Base-by-base conservation (phyloP, 192 early-diverging fungal genomes). In the Coemansia sp. region DNA sequence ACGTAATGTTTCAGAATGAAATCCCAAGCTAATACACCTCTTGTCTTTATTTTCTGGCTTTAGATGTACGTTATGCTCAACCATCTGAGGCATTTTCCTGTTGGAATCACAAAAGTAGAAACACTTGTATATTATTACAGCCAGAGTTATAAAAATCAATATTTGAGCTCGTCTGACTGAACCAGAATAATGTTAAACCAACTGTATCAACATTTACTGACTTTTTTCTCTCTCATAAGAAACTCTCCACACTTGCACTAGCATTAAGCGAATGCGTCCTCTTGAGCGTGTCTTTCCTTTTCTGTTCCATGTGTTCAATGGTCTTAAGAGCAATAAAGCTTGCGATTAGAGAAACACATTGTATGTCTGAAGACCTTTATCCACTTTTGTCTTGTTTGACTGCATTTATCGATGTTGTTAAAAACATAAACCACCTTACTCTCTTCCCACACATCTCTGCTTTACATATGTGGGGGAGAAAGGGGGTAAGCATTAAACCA, bases 121-220 rank as follows among this genome's bases (percentile, higher is more conserved):
- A 53, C 9, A 53, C 26, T 26, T 26, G 26, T 9, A 19, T 23
- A 18, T 5, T 5, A 9, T 13, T 13, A 44, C 13, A 9, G 4
- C 43, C 43, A 44, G 43, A 44, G 4, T 44, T 12, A 9, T 44
- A n/a, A 44, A 7, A 23, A 23, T 23, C 5, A 8, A 6, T 53
- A 21, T 53, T 53, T 26, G 0, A 26, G 26, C 26, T 26, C 19
- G 50, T 53, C 47, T 49, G 54, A 56, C 32, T 58, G 56, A 58
- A 13, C 39, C 39, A 37, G 39, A 58, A 58, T 58, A 58, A 37
- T 58, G 56, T 39, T 40, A 58, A 37, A 58, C 56, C 26, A 37
- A 56, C 11, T 56, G 54, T 56, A 23, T 56, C 32, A 56, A 38
- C 32, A 56, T 40, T 37, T 58, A 58, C 56, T 40, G 12, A 18